phyloP scores from a whole-genome alignment of 1,284 basidiomycete species.

The Crucibulum cyathiforme region DNA sequence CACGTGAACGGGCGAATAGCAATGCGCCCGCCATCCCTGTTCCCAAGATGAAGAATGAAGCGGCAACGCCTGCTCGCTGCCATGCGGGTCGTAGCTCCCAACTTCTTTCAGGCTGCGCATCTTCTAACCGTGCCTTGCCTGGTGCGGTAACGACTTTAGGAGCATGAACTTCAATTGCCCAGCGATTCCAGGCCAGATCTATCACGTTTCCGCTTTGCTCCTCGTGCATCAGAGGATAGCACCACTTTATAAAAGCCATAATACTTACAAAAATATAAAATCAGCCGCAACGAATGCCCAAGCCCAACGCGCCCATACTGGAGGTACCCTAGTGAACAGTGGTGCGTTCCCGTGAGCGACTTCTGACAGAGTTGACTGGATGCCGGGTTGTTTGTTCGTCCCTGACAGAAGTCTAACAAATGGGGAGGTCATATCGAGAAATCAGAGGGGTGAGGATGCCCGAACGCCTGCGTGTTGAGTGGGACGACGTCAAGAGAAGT shows the following conservation, averaged over 20 bases:
- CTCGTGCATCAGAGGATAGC: not conserved
- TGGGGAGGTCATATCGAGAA: no score
- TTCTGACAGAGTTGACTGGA: not conserved
- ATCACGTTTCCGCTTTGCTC: not conserved
- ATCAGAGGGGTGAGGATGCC: no score
- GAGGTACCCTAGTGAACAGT: not conserved
- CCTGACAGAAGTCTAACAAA: no score
- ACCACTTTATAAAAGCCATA: not conserved
- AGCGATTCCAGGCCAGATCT: not conserved
- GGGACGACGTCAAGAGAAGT: no score
- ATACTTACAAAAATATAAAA: not conserved
- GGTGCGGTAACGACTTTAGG: not conserved
- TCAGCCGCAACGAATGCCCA: not conserved
- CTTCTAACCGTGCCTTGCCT: not conserved
- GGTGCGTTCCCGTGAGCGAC: not conserved
- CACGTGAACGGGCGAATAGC: conserved; percentile 40
- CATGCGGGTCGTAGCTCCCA: conserved; percentile 42
- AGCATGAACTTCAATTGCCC: not conserved
- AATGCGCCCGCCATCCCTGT: conserved; percentile 38
- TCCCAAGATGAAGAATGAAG: conserved; percentile 38
- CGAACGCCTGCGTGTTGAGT: no score
- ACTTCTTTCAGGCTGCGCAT: conserved; percentile 1
- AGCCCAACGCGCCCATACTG: not conserved
- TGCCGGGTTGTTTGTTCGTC: not conserved
- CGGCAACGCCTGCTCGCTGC: conserved; percentile 41